Evolutionary conservation across 2,329 filamentous ascomycete species (phyloP), one percentile per base, ranked within the genome.

Genomic region (Colletotrichum siamense): DNA sequence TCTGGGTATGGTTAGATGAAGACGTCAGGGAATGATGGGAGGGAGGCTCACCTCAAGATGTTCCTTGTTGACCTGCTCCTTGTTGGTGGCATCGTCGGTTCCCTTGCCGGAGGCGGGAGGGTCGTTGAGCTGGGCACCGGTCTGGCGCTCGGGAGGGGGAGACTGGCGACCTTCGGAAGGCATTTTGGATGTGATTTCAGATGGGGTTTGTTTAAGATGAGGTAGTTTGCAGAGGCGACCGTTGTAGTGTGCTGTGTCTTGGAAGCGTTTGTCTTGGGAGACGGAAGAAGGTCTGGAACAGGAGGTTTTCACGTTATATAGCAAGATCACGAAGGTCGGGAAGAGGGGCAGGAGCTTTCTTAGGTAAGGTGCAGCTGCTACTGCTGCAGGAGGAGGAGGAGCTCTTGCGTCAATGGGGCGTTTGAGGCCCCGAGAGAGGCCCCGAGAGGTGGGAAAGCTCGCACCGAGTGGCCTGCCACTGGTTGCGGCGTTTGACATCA

Each of bases 161-260:
- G 95, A 98, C 86, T 98, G 91, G 82, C 93, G 93, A 84, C 95
- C 94, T 85, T 91, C 85, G 82, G 44, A 52, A 52, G 94, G 93
- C 94, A 95, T 95, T 81, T 79, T 92, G 83, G 79, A 76, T 77
- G 15, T 79, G 80, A 81, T 55, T 84, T 76, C 66, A 68, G 69
- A 77, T 59, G 22, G 65, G 22, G 22, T 7, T 26, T 12, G n/a
- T 30, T 12, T 39, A 24, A 13, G 8, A n/a, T 15, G 18, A 44
- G 9, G 10, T 10, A 24, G 3, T 8, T 65, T 24, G 59, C 32
- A 64, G 22, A 62, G 62, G 18, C 22, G 32, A 15, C 10, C 36
- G 57, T 39, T 52, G 18, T 57, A 39, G 22, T n/a, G 22, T 12
- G 44, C 10, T 55, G 8, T 69, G 13, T 30, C 24, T 22, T 39